These are phyloP conservation scores for Stromatinia cepivora DNA, from an alignment of 2,329 filamentous ascomycete species.

Conservation along the genomic window DNA sequence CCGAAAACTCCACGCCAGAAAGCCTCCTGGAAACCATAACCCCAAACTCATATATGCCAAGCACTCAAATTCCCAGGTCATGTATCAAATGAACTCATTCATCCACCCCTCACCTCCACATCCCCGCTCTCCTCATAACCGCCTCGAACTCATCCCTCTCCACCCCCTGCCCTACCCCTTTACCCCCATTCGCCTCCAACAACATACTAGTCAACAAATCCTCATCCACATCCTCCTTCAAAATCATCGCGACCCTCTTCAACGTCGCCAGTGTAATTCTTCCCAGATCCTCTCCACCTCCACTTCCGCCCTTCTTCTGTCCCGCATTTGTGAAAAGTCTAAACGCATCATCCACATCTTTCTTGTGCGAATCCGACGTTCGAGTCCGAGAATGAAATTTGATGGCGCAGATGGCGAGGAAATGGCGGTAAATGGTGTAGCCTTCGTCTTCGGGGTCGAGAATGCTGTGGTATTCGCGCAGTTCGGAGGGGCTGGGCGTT, in stretches of 20 bases:
- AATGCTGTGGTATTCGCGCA: slow-evolving; percentile 73
- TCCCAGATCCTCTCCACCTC: slow-evolving; percentile 45
- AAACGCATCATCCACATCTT: slow-evolving; percentile 81
- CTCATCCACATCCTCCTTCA: slow-evolving; percentile 84
- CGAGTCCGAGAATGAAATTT: slow-evolving; percentile 68
- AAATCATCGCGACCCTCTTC: slow-evolving; percentile 71
- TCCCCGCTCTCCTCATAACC: slow-evolving; percentile 39
- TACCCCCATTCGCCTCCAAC: slow-evolving; percentile 84
- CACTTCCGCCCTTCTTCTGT: slow-evolving; percentile 37
- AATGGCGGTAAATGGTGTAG: slow-evolving; percentile 74
- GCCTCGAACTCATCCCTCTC: slow-evolving; percentile 60
- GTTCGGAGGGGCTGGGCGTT: slow-evolving; percentile 63
- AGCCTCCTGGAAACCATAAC: background rate
- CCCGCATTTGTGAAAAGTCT: slow-evolving; percentile 68
- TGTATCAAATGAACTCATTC: background rate
- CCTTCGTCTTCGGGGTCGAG: slow-evolving; percentile 83
- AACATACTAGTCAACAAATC: slow-evolving; percentile 91
- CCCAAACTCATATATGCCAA: slow-evolving; percentile 1
- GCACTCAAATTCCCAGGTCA: background rate
- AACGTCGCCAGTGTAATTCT: slow-evolving; percentile 82
- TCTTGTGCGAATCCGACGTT: slow-evolving; percentile 52
- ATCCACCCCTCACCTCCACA: slow-evolving; percentile 33
- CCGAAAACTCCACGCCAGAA: slow-evolving; percentile 13
- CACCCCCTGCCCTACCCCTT: slow-evolving; percentile 69
- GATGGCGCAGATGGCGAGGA: slow-evolving; percentile 84